These are phyloP conservation scores for Prunella vulgaris DNA, from an alignment of 257 asterid genomes.

Conservation along the genomic window DNA sequence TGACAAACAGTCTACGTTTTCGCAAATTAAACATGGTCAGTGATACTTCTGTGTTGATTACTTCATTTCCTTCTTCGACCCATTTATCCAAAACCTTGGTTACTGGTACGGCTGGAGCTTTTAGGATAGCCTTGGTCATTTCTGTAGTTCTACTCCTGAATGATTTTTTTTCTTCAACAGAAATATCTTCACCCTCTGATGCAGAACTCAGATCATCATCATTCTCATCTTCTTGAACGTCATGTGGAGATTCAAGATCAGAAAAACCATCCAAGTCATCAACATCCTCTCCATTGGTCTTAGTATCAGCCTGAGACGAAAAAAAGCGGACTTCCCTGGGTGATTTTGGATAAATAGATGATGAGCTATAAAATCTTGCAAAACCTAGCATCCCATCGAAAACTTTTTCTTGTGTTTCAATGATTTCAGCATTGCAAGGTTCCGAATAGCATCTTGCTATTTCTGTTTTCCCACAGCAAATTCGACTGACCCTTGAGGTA, in stretches of 20 bases:
- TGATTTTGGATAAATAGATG: constrained; percentile 24
- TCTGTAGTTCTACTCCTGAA: constrained; percentile 19
- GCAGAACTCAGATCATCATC: constrained; percentile 37
- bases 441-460: constrained; percentile 24
- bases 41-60: constrained; percentile 38
- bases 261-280: constrained; percentile 41
- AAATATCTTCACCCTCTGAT: constrained; percentile 28
- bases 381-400: constrained; percentile 28
- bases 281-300: constrained; percentile 42
- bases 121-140: constrained; percentile 44
- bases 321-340: constrained; percentile 27
- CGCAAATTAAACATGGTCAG: constrained; percentile 38
- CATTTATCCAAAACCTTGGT: constrained; percentile 47
- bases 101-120: constrained; percentile 33
- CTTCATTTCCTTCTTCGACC: constrained; percentile 63
- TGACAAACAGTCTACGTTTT: constrained; percentile 39
- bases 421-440: constrained; percentile 22
- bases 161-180: constrained; percentile 20
- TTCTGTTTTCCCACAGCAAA: constrained; percentile 34
- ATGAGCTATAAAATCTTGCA: constrained; percentile 30
- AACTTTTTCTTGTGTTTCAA: constrained; percentile 21
- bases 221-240: constrained; percentile 22
- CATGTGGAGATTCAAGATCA: constrained; percentile 53
- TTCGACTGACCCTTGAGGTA: constrained; percentile 28
- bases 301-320: constrained; percentile 53